Evolutionary conservation across 306 rosid species (phyloP), one percentile per base, ranked within the genome.

Genomic region (Castanospermum australe): DNA sequence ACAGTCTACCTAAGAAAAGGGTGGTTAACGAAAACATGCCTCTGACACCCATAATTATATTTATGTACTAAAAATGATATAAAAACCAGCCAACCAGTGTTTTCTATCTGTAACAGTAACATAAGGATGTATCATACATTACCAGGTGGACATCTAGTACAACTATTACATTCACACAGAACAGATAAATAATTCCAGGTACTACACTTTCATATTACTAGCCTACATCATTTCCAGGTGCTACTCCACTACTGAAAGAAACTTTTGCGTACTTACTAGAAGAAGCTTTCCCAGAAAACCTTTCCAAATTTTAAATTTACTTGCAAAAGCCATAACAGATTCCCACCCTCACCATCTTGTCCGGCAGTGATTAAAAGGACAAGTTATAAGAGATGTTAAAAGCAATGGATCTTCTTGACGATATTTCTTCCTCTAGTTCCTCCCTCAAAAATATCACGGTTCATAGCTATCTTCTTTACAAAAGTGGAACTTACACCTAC

Each of bases 401-500:
- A 51, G 18, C 63, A 51, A 51, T 33, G 50, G 5, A 15, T 18
- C 17, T 70, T 39, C 38, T 21, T 22, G 20, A 22, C 8, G 44
- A 35, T 38, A 52, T 20, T 35, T 54, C 15, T n/a, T 57, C 67
- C 41, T 55, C 22, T 15, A 15, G 42, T 25, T 57, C 28, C 38
- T 24, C 39, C 54, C 63, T n/a, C 22, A 17, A 50, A 1, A 50
- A 4, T 50, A 50, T 50, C 6, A 15, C 33, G 9, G n/a, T 57
- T 57, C 20, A 24, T 25, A 25, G 35, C 17, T 51, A 38, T n/a
- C n/a, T n/a, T 18, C 67, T 8, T 9, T 13, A 55, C 21, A 66
- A 51, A 75, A 68, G 80, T 68, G 82, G 10, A 81, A 63, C 14
- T 20, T 0, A 82, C 17, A 79, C 81, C 28, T 44, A 96, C 99